Conservation (phyloP, 148 eudicot genomes). For the Rhododendron mucronatum region DNA sequence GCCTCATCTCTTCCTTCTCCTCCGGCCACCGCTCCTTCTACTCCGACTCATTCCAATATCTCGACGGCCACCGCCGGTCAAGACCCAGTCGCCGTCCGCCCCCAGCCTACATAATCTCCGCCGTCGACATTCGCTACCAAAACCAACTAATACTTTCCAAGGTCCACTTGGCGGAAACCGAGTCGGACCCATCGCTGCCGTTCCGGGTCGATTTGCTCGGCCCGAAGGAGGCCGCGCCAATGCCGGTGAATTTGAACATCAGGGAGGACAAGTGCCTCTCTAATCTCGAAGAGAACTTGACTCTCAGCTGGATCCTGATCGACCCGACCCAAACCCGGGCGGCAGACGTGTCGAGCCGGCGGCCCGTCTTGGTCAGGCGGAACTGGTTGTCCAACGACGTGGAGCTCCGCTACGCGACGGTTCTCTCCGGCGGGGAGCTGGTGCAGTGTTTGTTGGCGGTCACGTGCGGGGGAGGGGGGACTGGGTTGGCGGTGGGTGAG, state of each 20-base stretch:
- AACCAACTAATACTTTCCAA: slow-evolving; percentile 34
- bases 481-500: slow-evolving; percentile 43
- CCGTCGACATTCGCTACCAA: slow-evolving; percentile 46
- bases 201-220: slow-evolving; percentile 50
- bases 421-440: slow-evolving; percentile 18
- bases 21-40: slow-evolving; percentile 34
- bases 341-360: slow-evolving; percentile 30
- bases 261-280: slow-evolving; percentile 16
- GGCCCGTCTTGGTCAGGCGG: slow-evolving; percentile 27
- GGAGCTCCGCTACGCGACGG: slow-evolving; percentile 23
- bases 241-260: slow-evolving; percentile 14
- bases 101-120: not conserved
- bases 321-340: slow-evolving; percentile 37
- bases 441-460: slow-evolving; percentile 29
- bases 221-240: slow-evolving; percentile 30
- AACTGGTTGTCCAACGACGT: slow-evolving; percentile 34
- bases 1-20: slow-evolving; percentile 26
- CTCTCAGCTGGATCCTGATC: slow-evolving; percentile 62
- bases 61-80: not conserved
- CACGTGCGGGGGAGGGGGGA: slow-evolving; percentile 30
- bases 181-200: slow-evolving; percentile 37
- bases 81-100: not conserved
- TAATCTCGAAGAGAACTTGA: slow-evolving; percentile 26
- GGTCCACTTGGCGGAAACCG: slow-evolving; percentile 33
- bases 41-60: slow-evolving; percentile 29